Base-by-base conservation (phyloP, 192 early-diverging fungal genomes). In the Backusella macrospora region DNA sequence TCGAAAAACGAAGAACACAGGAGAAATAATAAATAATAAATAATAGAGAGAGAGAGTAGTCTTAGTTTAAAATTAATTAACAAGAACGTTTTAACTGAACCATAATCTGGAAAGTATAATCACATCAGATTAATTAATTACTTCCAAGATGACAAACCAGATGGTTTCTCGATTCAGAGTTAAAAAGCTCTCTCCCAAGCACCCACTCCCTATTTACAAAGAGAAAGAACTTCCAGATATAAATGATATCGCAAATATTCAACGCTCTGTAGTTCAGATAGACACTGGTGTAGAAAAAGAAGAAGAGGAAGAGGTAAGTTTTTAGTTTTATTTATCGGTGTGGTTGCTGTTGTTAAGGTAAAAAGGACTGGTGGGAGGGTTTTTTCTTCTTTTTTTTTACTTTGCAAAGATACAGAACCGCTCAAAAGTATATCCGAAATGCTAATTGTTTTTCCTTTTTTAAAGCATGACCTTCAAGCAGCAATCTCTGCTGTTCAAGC, bases 251-350 rank as follows among this genome's bases (percentile, higher is more conserved):
- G 77, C 86, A n/a, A 86, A 88, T 62, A 86, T 90, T 6, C 92
- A 87, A 48, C 79, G 90, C 18, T 79, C 87, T 38, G 84, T 90
- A 12, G 84, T 89, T 29, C 81, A 87, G 71, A 89, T 94, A 49
- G 93, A 93, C 65, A 99, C 96, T 12, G 97, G 97, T 73, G 97
- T 99, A 6, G 96, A 98, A 75, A 98, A 99, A 80, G 97, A 97
- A 74, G 97, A 99, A 83, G 97, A 99, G 78, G 91, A 94, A 83
- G 93, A 92, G 72, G 68, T 89, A 82, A 44, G 69, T 18, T 59
- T 55, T 59, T 75, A 37, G 44, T 39, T 39, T 68, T 74, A 16
- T 46, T 47, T 69, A 14, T 55, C 16, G 34, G 63, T 16, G 63
- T 65, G 37, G 23, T 65, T 34, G 63, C 38, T 34, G 63, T 38